A percentile compares a stretch with the other conserved stretches of the same genome.
Conservation (phyloP, 768 basidiomycete genomes). For the Filobasidium floriforme region DNA sequence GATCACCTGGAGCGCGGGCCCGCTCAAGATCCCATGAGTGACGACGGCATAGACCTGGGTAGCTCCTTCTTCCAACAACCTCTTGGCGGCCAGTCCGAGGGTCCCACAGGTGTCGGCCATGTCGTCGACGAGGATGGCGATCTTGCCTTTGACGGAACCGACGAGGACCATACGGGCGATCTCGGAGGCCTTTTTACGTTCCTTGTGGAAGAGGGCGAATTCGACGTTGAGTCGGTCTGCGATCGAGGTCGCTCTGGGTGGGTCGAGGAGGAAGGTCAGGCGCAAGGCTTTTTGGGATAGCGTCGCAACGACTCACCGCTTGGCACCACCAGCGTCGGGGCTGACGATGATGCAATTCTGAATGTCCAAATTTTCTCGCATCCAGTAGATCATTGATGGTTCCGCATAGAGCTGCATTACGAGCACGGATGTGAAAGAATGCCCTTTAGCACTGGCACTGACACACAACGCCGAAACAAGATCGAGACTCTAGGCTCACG, state of each 20-base stretch:
- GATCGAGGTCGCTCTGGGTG: constrained; percentile 80
- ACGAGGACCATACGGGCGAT: constrained; percentile 65
- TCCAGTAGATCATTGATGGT: constrained; percentile 87
- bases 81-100: constrained; percentile 71
- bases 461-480: background rate
- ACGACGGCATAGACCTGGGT: constrained; percentile 77
- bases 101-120: constrained; percentile 96
- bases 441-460: too few species aligned
- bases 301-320: constrained; percentile 55
- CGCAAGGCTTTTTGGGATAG: background rate
- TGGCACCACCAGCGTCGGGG: constrained; percentile 98
- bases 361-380: constrained; percentile 81
- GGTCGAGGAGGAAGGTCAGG: background rate
- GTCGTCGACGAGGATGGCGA: constrained; percentile 93
- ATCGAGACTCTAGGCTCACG: background rate
- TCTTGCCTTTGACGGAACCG: constrained; percentile 87
- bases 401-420: constrained; percentile 68
- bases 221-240: constrained; percentile 93
- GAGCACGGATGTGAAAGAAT: background rate
- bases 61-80: constrained; percentile 84
- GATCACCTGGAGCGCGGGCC: constrained; percentile 28
- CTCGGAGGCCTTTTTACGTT: constrained; percentile 67
- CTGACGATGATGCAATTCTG: constrained; percentile 87
- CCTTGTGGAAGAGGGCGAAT: constrained; percentile 98
- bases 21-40: constrained; percentile 63